Conservation (phyloP, 495 filamentous ascomycete species). For the Glutinoglossum americanum region DNA sequence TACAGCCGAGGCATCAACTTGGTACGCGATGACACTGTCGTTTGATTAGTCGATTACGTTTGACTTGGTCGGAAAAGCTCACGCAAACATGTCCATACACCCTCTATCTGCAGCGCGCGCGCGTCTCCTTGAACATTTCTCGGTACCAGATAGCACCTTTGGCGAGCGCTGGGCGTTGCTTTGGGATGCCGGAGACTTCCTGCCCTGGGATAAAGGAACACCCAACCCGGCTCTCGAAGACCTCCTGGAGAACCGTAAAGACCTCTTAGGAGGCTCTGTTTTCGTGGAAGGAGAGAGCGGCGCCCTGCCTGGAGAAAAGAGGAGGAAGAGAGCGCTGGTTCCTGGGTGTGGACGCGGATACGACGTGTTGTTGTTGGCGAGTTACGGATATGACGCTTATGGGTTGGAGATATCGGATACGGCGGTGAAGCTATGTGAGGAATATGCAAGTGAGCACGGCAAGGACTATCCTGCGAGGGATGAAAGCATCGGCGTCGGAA, state of each 20-base stretch:
- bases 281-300: not conserved
- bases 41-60: too few relatives aligned
- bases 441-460: slow-evolving; percentile 16
- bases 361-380: slow-evolving; percentile 48
- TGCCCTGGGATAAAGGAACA: slow-evolving; percentile 48
- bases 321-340: slow-evolving; percentile 19
- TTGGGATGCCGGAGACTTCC: slow-evolving; percentile 36
- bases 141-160: not conserved
- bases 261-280: slow-evolving; percentile 21
- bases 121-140: slow-evolving; percentile 1
- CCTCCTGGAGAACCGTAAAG: slow-evolving; percentile 25
- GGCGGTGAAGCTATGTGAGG: slow-evolving; percentile 32
- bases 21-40: too few relatives aligned
- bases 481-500: slow-evolving; percentile 25
- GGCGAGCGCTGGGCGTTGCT: slow-evolving; percentile 34
- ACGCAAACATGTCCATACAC: too few relatives aligned
- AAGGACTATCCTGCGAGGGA: slow-evolving; percentile 19
- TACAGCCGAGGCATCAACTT: too few relatives aligned
- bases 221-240: slow-evolving; percentile 49
- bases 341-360: slow-evolving; percentile 57
- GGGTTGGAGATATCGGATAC: slow-evolving; percentile 44
- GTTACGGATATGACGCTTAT: slow-evolving; percentile 49
- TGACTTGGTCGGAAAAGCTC: too few relatives aligned
- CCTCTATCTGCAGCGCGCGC: too few relatives aligned
- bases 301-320: not conserved